Evolutionary conservation across 306 rosid species (phyloP).

Genomic region (Castanea crenata): DNA sequence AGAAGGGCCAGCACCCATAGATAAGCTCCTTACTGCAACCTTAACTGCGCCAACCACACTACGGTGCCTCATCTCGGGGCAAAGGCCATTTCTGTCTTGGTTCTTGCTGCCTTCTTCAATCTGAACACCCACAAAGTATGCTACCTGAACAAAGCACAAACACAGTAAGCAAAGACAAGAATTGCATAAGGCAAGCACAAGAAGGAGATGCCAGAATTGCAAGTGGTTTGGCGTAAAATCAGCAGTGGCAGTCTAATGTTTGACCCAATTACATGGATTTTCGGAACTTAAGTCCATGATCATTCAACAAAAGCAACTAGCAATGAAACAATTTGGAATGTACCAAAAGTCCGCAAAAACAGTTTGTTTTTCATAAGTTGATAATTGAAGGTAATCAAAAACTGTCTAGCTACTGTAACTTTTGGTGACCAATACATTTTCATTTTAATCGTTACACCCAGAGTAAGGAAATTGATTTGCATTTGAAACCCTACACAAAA

Average conservation of each 20-base stretch:
- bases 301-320: background rate
- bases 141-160: slow-evolving; percentile 58
- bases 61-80: slow-evolving; percentile 75
- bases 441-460: background rate
- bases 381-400: no score
- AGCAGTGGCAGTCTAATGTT: no score
- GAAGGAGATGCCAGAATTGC: background rate
- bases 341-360: background rate
- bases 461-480: background rate
- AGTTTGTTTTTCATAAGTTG: background rate
- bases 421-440: background rate
- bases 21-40: slow-evolving; percentile 81
- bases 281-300: background rate
- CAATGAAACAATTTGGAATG: background rate
- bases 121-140: slow-evolving; percentile 84
- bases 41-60: slow-evolving; percentile 80
- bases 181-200: background rate
- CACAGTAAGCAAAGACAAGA: slow-evolving; percentile 13
- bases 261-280: no score
- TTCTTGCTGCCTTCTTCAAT: slow-evolving; percentile 57
- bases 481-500: no score
- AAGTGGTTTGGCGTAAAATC: background rate
- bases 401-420: background rate
- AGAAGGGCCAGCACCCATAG: slow-evolving; percentile 69
- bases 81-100: slow-evolving; percentile 45